A percentile compares a stretch with the other conserved stretches of the same genome.
These are phyloP conservation scores for Paraphysoderma sedebokerense DNA, from an alignment of 371 early-diverging fungal genomes.

Conservation along the genomic window DNA sequence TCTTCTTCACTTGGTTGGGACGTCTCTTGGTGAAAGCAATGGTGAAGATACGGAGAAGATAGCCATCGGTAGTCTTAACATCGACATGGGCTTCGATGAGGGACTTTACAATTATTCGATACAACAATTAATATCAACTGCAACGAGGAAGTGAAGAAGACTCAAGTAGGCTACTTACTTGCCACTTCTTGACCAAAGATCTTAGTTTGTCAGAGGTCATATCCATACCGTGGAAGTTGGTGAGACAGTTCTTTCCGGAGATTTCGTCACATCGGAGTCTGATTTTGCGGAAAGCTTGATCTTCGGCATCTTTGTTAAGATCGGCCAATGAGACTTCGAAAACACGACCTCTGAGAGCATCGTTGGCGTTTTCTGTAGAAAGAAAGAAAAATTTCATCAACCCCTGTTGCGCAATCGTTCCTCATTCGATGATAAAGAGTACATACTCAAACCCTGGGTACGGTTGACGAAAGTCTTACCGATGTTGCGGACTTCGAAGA, in stretches of 20 bases:
- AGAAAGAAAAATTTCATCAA: not conserved
- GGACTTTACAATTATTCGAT: conserved; percentile 26
- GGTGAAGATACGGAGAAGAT: conserved; percentile 94
- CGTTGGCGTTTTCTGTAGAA: conserved; percentile 75
- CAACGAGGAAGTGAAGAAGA: not conserved
- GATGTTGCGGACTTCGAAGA: conserved; percentile 82
- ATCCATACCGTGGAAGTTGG: conserved; percentile 99
- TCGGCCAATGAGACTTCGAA: conserved; percentile 97
- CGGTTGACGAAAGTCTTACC: conserved; percentile 99
- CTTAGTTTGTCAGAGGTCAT: conserved; percentile 99
- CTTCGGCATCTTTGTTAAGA: conserved; percentile 82
- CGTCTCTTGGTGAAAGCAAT: conserved; percentile 97
- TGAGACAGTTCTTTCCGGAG: conserved; percentile 95
- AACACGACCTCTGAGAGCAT: conserved; percentile 92
- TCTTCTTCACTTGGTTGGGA: conserved; percentile 91
- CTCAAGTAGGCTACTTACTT: conserved; percentile 23
- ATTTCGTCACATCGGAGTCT: conserved; percentile 96
- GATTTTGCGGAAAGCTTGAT: conserved; percentile 95
- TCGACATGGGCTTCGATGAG: conserved; percentile 97
- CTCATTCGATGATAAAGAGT: not conserved
- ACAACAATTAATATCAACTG: not conserved
- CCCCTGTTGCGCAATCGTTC: not conserved
- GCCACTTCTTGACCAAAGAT: conserved; percentile 99
- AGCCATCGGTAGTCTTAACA: conserved; percentile 99
- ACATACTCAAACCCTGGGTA: conserved; percentile 91